Percentiles rank a stretch among this genome's conserved stretches.
phyloP scores from a whole-genome alignment of 306 rosid genomes.

The Quercus gilva region DNA sequence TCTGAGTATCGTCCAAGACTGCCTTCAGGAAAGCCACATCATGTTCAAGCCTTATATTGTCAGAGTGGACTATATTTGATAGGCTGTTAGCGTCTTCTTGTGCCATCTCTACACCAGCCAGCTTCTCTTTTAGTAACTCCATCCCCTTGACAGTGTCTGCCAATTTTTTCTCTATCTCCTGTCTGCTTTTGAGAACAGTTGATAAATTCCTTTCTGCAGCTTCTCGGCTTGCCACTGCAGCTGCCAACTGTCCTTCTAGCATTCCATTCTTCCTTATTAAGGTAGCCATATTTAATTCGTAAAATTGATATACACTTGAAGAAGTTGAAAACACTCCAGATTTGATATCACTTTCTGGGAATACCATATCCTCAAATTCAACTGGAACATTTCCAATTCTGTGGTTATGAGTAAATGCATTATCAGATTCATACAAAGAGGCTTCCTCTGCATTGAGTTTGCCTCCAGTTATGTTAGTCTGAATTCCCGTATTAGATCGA shows the following conservation, averaged over 20 bases:
- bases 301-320: conserved; percentile 60
- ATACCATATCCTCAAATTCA: conserved; percentile 42
- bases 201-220: conserved; percentile 70
- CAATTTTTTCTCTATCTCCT: conserved; percentile 68
- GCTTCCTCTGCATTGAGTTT: conserved; percentile 49
- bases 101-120: conserved; percentile 68
- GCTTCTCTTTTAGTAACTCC: conserved; percentile 76
- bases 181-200: conserved; percentile 62
- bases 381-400: conserved; percentile 38
- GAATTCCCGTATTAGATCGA: conserved; percentile 43
- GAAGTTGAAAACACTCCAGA: conserved; percentile 49
- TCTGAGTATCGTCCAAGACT: conserved; percentile 89
- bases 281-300: conserved; percentile 69
- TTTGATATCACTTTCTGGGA: conserved; percentile 50
- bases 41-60: conserved; percentile 92
- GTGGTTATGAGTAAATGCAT: conserved; percentile 43
- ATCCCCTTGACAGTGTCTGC: conserved; percentile 57
- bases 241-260: conserved; percentile 81
- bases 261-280: conserved; percentile 68
- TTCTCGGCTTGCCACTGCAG: conserved; percentile 70
- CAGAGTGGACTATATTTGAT: conserved; percentile 84
- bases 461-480: conserved; percentile 37
- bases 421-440: conserved; percentile 42
- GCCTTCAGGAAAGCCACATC: conserved; percentile 99
- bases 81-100: conserved; percentile 84